Percentiles rank a stretch among this genome's conserved stretches.
Evolutionary conservation across 1,284 basidiomycete genomes (phyloP).

Genomic region (Xanthoconium separans): DNA sequence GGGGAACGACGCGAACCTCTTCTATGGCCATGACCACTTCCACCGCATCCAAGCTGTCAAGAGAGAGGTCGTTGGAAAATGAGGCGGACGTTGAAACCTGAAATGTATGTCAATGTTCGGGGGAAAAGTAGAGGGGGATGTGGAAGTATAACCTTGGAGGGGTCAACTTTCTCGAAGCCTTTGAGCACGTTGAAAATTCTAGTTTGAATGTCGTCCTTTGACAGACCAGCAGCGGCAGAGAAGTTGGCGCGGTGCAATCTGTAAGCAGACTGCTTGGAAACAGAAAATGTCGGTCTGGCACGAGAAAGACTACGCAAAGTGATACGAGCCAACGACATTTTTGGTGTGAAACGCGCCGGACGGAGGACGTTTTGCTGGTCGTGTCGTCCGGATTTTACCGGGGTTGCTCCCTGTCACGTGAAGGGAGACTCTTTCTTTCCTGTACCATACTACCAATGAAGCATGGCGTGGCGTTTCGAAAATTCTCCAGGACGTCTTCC

Average conservation of each 20-base stretch:
- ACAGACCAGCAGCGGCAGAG: conserved; percentile 75
- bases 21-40: conserved; percentile 99
- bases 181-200: conserved; percentile 90
- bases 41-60: conserved; percentile 97
- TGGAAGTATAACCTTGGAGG: conserved; percentile 61
- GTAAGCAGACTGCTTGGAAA: conserved; percentile 33
- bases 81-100: conserved; percentile 76
- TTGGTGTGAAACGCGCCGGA: conserved; percentile 22
- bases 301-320: conserved; percentile 42
- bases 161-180: conserved; percentile 94
- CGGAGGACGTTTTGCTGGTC: neutral
- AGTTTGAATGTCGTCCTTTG: conserved; percentile 74
- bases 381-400: conserved; percentile 28
- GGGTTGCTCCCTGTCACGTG: conserved; percentile 5
- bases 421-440: neutral
- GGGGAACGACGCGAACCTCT: conserved; percentile 61
- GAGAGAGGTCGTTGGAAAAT: conserved; percentile 87
- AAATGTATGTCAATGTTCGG: conserved; percentile 1
- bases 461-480: conserved; percentile 88
- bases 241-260: conserved; percentile 55
- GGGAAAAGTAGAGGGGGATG: conserved; percentile 5
- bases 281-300: conserved; percentile 35
- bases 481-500: conserved; percentile 83
- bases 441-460: conserved; percentile 70
- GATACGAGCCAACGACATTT: conserved; percentile 54